Conservation (phyloP, 352 stramenopile species). For the Phytopythium boreale region DNA sequence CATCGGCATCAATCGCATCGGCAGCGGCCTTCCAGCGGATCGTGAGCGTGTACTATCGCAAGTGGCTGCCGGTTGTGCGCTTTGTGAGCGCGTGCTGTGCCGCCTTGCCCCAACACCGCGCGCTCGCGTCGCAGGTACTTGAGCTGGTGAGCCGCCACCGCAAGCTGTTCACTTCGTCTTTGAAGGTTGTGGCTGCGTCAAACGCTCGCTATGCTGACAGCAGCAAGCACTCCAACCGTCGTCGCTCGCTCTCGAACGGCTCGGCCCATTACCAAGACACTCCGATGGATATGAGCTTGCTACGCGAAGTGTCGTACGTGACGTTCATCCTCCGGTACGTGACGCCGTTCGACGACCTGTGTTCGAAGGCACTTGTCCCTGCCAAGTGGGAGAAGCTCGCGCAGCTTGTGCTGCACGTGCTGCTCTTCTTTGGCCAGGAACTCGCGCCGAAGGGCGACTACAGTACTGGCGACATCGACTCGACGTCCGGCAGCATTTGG, state of each 20-base stretch:
- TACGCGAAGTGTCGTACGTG: slow-evolving; percentile 72
- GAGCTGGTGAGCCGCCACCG: slow-evolving; percentile 60
- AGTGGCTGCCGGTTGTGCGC: slow-evolving; percentile 74
- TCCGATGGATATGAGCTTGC: slow-evolving; percentile 43
- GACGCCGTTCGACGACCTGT: slow-evolving; percentile 68
- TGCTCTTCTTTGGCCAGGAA: slow-evolving; percentile 59
- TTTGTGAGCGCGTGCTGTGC: slow-evolving; percentile 56
- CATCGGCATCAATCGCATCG: slow-evolving; percentile 24
- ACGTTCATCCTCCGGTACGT: slow-evolving; percentile 83
- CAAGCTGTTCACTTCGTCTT: slow-evolving; percentile 62
- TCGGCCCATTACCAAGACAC: neutral
- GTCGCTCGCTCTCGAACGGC: slow-evolving; percentile 1
- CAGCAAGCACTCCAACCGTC: neutral
- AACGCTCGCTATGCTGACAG: slow-evolving; percentile 1
- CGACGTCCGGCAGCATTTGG: slow-evolving; percentile 43
- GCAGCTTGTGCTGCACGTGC: slow-evolving; percentile 61
- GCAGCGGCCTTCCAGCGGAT: slow-evolving; percentile 56
- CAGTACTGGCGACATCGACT: slow-evolving; percentile 24
- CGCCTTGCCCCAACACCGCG: slow-evolving; percentile 66
- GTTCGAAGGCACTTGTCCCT: slow-evolving; percentile 46
- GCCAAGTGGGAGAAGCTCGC: slow-evolving; percentile 80
- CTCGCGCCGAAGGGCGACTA: slow-evolving; percentile 42
- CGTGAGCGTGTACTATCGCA: slow-evolving; percentile 63
- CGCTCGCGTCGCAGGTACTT: slow-evolving; percentile 54
- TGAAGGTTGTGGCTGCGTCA: slow-evolving; percentile 44